phyloP scores from a whole-genome alignment of 495 filamentous ascomycete genomes.

The Xylaria scruposa region DNA sequence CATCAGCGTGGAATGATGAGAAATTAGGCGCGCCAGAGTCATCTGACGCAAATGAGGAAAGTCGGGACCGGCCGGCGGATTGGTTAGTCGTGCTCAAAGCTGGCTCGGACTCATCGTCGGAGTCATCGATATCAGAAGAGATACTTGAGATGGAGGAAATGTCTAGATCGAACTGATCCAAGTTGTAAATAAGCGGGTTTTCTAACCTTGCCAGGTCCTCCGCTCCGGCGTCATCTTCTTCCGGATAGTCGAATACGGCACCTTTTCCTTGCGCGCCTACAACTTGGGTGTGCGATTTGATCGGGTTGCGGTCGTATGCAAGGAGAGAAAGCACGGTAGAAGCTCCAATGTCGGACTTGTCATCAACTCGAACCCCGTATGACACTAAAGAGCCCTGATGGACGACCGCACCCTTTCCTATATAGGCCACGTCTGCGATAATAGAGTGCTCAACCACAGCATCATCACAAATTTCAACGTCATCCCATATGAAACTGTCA shows the following conservation, averaged over 20 bases:
- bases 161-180: slow-evolving; percentile 71
- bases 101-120: slow-evolving; percentile 46
- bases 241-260: slow-evolving; percentile 53
- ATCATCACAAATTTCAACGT: slow-evolving; percentile 75
- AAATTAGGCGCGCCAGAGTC: slow-evolving; percentile 48
- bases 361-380: slow-evolving; percentile 73
- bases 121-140: slow-evolving; percentile 49
- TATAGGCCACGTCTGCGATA: slow-evolving; percentile 69
- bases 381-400: slow-evolving; percentile 79
- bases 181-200: slow-evolving; percentile 68
- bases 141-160: slow-evolving; percentile 75
- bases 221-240: slow-evolving; percentile 56
- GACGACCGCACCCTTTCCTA: slow-evolving; percentile 74
- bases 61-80: slow-evolving; percentile 47
- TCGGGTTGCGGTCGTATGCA: slow-evolving; percentile 43
- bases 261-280: slow-evolving; percentile 66
- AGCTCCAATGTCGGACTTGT: slow-evolving; percentile 49
- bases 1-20: slow-evolving; percentile 86
- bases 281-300: slow-evolving; percentile 58
- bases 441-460: slow-evolving; percentile 74
- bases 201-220: slow-evolving; percentile 47
- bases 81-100: slow-evolving; percentile 33
- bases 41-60: slow-evolving; percentile 59
- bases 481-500: slow-evolving; percentile 90
- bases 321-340: slow-evolving; percentile 48